These are phyloP conservation scores for Cichorium intybus DNA, from an alignment of 140 eudicot genomes.

Conservation along the genomic window DNA sequence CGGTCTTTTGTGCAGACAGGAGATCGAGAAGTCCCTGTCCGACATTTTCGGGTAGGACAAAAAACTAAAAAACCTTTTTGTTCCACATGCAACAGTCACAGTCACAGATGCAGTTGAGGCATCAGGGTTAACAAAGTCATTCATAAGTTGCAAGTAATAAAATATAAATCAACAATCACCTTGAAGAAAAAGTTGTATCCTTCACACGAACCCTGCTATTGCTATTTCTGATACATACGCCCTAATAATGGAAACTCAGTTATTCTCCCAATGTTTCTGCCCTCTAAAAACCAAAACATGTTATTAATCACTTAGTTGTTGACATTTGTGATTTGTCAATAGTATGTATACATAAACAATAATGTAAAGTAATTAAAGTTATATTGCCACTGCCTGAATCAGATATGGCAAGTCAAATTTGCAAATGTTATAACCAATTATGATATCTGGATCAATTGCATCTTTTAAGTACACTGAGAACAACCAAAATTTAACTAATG, in stretches of 20 bases:
- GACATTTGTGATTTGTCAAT: not conserved
- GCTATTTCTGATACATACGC: constrained; percentile 84
- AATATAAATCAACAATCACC: constrained; percentile 45
- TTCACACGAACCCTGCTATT: constrained; percentile 84
- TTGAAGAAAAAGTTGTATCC: constrained; percentile 86
- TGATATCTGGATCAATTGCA: constrained; percentile 95
- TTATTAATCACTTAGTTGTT: constrained; percentile 6
- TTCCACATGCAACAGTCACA: not conserved
- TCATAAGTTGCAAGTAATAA: constrained; percentile 7
- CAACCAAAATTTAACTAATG: too few relatives aligned
- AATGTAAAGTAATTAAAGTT: not conserved
- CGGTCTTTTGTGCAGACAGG: not conserved
- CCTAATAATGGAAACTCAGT: constrained; percentile 92
- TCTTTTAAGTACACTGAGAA: too few relatives aligned
- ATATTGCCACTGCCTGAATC: constrained; percentile 40
- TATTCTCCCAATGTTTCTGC: constrained; percentile 73
- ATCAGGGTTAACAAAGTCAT: not conserved
- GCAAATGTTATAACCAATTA: constrained; percentile 88
- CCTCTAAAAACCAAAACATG: constrained; percentile 50
- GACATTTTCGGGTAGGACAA: not conserved
- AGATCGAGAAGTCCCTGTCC: not conserved
- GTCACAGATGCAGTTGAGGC: not conserved
- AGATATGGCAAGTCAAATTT: constrained; percentile 63
- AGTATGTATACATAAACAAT: not conserved
- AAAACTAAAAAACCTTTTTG: too few relatives aligned